Evolutionary conservation across 768 basidiomycete genomes (phyloP).

Genomic region (Sarcomyxa edulis): DNA sequence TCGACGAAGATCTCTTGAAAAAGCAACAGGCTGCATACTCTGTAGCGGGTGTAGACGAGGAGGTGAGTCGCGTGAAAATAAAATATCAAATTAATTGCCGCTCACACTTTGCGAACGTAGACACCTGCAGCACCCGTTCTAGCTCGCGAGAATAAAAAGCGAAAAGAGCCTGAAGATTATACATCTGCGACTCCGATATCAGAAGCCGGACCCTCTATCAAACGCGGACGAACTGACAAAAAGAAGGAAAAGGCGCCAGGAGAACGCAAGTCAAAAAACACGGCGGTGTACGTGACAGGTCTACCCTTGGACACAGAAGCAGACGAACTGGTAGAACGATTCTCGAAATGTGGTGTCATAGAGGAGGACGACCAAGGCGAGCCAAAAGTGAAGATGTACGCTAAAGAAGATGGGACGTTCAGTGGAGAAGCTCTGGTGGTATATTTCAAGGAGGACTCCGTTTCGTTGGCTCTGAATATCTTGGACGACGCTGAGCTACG

Average conservation of each 20-base stretch:
- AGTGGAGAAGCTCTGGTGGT: conserved; percentile 95
- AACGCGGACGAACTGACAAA: conserved; percentile 62
- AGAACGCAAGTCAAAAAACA: conserved; percentile 83
- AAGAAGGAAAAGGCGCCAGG: conserved; percentile 29
- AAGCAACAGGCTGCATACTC: conserved; percentile 96
- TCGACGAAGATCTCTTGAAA: conserved; percentile 82
- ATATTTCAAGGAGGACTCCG: conserved; percentile 97
- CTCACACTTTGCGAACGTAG: conserved; percentile 43
- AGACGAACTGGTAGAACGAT: conserved; percentile 79
- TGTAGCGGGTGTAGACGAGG: conserved; percentile 89
- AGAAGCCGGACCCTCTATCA: conserved; percentile 50
- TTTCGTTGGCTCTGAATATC: conserved; percentile 73
- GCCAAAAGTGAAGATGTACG: conserved; percentile 95
- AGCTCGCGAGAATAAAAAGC: conserved; percentile 76
- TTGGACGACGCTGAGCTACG: conserved; percentile 91
- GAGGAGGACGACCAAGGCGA: conserved; percentile 90
- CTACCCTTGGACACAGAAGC: conserved; percentile 72
- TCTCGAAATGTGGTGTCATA: conserved; percentile 87
- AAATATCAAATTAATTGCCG: no score
- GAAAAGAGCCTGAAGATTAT: conserved; percentile 69
- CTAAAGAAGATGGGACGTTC: conserved; percentile 79
- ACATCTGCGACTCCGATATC: conserved; percentile 46
- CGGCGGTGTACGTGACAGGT: conserved; percentile 84
- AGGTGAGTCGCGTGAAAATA: conserved; percentile 59
- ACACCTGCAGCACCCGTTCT: conserved; percentile 84